phyloP scores from a whole-genome alignment of 345 rosid species.

The Brassica nigra region DNA sequence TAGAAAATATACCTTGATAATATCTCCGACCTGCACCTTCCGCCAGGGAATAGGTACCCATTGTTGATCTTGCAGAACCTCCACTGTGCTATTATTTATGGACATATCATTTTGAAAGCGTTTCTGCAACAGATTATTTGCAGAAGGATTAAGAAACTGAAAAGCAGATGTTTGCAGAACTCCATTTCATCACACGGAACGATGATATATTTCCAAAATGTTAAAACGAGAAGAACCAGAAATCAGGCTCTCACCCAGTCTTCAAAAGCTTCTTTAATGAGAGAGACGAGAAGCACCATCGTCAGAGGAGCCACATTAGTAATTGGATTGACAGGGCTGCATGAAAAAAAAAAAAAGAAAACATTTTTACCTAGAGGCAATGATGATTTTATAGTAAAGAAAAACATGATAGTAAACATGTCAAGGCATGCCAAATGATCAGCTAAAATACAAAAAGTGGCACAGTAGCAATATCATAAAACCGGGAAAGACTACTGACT shows the following conservation, averaged over 20 bases:
- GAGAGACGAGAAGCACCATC: slow-evolving; percentile 89
- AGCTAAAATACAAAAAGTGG: not conserved
- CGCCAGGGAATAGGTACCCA: slow-evolving; percentile 81
- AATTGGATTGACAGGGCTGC: slow-evolving; percentile 91
- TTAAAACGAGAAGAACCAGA: slow-evolving; percentile 10
- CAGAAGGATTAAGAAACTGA: slow-evolving; percentile 8
- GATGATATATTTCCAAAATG: not conserved
- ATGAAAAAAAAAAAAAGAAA: slow-evolving; percentile 40
- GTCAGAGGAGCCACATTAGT: slow-evolving; percentile 84
- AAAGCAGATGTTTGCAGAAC: not conserved
- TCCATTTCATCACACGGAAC: not conserved
- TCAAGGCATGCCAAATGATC: not conserved
- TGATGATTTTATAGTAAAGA: not conserved
- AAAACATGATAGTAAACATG: not conserved
- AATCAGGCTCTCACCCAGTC: slow-evolving; percentile 68
- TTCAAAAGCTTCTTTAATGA: slow-evolving; percentile 91
- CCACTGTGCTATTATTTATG: slow-evolving; percentile 69
- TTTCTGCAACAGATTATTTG: slow-evolving; percentile 56
- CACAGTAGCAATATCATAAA: not conserved
- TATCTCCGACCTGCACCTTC: slow-evolving; percentile 90
- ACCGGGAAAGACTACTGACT: not conserved
- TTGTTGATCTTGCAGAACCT: slow-evolving; percentile 74
- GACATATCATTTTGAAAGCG: slow-evolving; percentile 91
- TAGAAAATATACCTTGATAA: slow-evolving; percentile 55
- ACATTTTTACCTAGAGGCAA: not conserved